Conservation (phyloP, 1,139 yeast genomes). For the Taphrina deformans region DNA sequence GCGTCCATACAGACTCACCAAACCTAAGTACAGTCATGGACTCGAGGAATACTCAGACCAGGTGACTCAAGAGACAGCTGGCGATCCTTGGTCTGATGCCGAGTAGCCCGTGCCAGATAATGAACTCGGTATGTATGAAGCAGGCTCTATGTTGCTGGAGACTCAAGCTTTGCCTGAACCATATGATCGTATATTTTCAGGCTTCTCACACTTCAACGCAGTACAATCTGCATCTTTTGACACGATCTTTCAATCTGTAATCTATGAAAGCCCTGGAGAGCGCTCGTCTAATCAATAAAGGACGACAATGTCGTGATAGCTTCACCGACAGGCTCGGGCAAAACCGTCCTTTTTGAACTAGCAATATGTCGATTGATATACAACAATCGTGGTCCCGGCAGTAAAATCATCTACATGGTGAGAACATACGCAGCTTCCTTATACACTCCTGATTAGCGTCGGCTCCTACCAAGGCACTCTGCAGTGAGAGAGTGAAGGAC, state of each 20-base stretch:
- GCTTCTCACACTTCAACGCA: constrained; percentile 47
- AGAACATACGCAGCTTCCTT: too few relatives aligned
- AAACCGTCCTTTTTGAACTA: constrained; percentile 57
- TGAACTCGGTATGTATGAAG: too few relatives aligned
- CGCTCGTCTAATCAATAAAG: constrained; percentile 9
- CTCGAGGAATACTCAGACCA: not conserved
- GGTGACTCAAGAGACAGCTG: not conserved
- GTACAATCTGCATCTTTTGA: constrained; percentile 55
- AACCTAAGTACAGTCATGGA: not conserved
- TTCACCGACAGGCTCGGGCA: constrained; percentile 62
- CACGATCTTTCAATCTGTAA: constrained; percentile 44
- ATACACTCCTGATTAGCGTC: not conserved
- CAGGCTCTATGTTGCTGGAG: not conserved
- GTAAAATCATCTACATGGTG: constrained; percentile 51
- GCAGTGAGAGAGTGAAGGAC: constrained; percentile 45
- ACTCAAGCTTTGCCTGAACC: constrained; percentile 7
- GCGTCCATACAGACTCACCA: not conserved
- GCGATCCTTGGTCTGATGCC: too few relatives aligned
- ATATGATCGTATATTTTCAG: constrained; percentile 1
- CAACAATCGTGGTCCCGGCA: constrained; percentile 39
- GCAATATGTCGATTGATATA: constrained; percentile 51
- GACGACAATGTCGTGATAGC: constrained; percentile 53
- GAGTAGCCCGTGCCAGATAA: too few relatives aligned
- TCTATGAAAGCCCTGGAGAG: not conserved
- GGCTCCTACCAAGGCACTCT: constrained; percentile 59